Percentiles rank a stretch among this genome's conserved stretches.
Evolutionary conservation across 2,329 filamentous ascomycete species (phyloP).

Genomic region (Curvularia sp.): DNA sequence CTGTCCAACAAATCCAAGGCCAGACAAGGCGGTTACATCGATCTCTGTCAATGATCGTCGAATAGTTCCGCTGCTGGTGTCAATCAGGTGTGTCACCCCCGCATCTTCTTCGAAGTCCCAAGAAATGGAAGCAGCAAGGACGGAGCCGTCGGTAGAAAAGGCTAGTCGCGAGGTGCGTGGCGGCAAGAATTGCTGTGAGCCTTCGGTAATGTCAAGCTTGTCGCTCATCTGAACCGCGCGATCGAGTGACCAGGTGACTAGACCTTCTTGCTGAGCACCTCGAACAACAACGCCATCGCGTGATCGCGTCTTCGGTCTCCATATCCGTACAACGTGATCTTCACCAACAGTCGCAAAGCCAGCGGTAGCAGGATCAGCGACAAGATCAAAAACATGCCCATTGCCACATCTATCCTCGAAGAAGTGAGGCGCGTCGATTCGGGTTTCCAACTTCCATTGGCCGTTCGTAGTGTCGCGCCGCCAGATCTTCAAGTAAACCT

Average conservation of each 20-base stretch:
- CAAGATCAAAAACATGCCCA: conserved; percentile 72
- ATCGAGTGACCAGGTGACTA: conserved; percentile 78
- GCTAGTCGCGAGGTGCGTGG: conserved; percentile 68
- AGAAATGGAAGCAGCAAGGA: conserved; percentile 45
- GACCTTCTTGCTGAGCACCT: conserved; percentile 57
- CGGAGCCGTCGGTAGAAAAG: conserved; percentile 65
- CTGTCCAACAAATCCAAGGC: conserved; percentile 74
- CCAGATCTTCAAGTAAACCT: conserved; percentile 94
- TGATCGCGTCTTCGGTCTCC: conserved; percentile 75
- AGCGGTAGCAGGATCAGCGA: conserved; percentile 69
- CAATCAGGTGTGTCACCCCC: conserved; percentile 76
- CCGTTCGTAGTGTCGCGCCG: conserved; percentile 63
- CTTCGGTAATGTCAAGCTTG: conserved; percentile 40
- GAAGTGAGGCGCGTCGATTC: conserved; percentile 82
- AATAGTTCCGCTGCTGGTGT: conserved; percentile 72
- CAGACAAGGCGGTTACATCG: conserved; percentile 69
- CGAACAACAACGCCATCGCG: conserved; percentile 72
- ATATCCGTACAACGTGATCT: conserved; percentile 79
- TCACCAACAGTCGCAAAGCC: conserved; percentile 86
- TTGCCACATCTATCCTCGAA: conserved; percentile 57
- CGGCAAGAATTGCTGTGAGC: conserved; percentile 37
- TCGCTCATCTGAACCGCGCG: conserved; percentile 58
- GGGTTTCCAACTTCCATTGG: conserved; percentile 76
- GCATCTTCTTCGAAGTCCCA: conserved; percentile 53
- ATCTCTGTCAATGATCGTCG: conserved; percentile 71